phyloP scores from a whole-genome alignment of 2,329 filamentous ascomycete genomes.

The Talaromyces sp. region DNA sequence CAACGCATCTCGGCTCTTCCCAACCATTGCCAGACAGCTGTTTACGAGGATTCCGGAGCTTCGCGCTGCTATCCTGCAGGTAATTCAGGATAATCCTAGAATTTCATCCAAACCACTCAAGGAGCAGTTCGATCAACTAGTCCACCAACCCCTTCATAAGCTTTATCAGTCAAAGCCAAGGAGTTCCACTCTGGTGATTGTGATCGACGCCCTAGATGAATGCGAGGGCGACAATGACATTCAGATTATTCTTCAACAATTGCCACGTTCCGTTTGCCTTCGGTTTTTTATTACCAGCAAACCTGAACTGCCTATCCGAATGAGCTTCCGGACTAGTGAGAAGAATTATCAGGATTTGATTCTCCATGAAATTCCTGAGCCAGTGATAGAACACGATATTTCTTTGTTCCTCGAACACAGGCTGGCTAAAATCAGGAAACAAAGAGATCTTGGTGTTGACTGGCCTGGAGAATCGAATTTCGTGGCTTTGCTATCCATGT shows the following conservation, averaged over 20 bases:
- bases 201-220: constrained; percentile 8
- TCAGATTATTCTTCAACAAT: neutral
- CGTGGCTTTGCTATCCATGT: neutral
- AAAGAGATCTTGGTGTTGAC: neutral
- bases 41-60: constrained; percentile 32
- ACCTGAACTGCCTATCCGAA: neutral
- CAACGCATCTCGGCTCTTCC: constrained; percentile 38
- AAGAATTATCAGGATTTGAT: neutral
- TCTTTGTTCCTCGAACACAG: neutral
- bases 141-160: constrained; percentile 27
- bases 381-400: constrained; percentile 8
- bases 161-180: neutral
- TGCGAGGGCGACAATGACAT: neutral
- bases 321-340: neutral
- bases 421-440: neutral
- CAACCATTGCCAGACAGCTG: constrained; percentile 37
- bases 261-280: neutral
- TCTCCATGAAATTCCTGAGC: neutral
- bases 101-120: constrained; percentile 25
- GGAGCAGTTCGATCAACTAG: constrained; percentile 31
- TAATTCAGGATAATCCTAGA: constrained; percentile 24
- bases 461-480: neutral
- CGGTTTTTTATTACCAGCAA: constrained; percentile 10
- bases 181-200: neutral
- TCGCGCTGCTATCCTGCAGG: constrained; percentile 23